Percentiles rank a stretch among this genome's conserved stretches.
phyloP scores from a whole-genome alignment of 2,329 filamentous ascomycete species.

The Cladosporium sp. region DNA sequence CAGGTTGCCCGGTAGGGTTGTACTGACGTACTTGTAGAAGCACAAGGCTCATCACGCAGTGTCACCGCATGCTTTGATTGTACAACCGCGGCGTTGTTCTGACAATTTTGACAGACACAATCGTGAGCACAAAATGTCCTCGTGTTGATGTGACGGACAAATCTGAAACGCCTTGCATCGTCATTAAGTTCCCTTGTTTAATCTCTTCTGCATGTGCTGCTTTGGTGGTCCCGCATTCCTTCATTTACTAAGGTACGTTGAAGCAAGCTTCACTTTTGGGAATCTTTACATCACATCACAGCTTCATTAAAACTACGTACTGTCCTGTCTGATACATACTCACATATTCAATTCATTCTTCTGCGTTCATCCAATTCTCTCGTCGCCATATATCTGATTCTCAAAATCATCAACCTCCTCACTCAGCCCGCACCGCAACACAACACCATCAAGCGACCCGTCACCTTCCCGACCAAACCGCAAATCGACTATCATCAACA shows the following conservation, averaged over 20 bases:
- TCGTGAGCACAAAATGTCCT: not conserved
- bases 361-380: not conserved
- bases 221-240: not conserved
- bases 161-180: slow-evolving; percentile 4
- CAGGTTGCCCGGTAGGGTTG: not conserved
- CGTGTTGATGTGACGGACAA: not conserved
- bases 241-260: not conserved
- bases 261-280: not conserved
- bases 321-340: not conserved
- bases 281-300: not conserved
- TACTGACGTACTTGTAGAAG: not conserved
- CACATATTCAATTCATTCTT: not conserved
- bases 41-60: not conserved
- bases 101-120: too few species aligned
- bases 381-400: not conserved
- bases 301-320: not conserved
- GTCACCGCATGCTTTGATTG: not conserved
- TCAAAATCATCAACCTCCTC: not conserved
- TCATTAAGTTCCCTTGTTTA: not conserved
- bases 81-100: not conserved
- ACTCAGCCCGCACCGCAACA: not conserved
- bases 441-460: not conserved
- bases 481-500: not conserved
- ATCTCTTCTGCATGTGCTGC: not conserved
- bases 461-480: not conserved